These are phyloP conservation scores for Waltergamsia citrina DNA, from an alignment of 2,329 filamentous ascomycete species.

Conservation along the genomic window DNA sequence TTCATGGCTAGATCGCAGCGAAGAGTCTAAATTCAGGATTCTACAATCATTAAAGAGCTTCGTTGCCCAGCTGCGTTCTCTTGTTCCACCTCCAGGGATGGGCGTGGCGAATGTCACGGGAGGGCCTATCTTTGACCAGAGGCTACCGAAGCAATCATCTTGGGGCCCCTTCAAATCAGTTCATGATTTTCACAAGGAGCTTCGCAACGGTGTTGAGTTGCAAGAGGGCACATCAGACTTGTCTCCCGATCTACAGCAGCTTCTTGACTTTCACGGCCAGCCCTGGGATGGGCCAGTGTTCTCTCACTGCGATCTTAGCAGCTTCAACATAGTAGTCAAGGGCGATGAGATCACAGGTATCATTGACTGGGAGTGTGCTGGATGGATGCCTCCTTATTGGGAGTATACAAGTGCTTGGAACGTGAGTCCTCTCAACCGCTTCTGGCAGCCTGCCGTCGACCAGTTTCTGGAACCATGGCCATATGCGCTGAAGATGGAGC, in stretches of 20 bases:
- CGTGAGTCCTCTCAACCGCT: constrained; percentile 13
- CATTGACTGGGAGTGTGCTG: constrained; percentile 22
- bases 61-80: too few relatives aligned
- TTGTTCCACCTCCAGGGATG: constrained; percentile 1
- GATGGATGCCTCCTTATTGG: constrained; percentile 23
- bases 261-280: constrained; percentile 11
- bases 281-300: constrained; percentile 17
- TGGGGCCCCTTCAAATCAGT: constrained; percentile 16
- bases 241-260: constrained; percentile 6
- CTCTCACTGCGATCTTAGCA: constrained; percentile 34
- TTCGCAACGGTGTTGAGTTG: constrained; percentile 6
- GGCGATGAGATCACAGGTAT: constrained; percentile 34
- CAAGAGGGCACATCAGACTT: constrained; percentile 1
- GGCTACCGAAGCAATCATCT: constrained; percentile 8
- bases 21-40: constrained; percentile 10
- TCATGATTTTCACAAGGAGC: constrained; percentile 14
- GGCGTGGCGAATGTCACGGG: constrained; percentile 9
- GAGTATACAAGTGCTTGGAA: constrained; percentile 17
- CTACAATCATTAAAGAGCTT: too few relatives aligned
- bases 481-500: constrained; percentile 9
- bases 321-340: constrained; percentile 29
- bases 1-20: constrained; percentile 8
- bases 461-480: constrained; percentile 8
- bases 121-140: constrained; percentile 12
- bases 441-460: constrained; percentile 13